Evolutionary conservation across 106 monocot genomes (phyloP), one percentile per base, ranked within the genome.

Genomic region (Platanthera guangdongensis): DNA sequence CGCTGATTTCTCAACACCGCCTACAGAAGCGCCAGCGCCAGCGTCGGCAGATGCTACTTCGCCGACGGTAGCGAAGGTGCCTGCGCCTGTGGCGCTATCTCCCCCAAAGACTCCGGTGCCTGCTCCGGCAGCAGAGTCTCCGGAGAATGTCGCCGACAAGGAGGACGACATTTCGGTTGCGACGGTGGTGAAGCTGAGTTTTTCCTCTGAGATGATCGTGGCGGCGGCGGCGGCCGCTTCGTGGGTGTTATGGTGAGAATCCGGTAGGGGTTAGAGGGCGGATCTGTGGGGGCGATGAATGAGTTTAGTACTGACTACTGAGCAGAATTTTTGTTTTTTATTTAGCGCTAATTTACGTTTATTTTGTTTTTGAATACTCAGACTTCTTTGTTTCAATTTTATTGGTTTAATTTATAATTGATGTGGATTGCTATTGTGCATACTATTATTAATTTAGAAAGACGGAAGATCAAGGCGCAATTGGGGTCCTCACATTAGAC

Each of bases 141-240:
- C 84, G 74, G n/a, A 95, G 83, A 70, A 92, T 87, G 60, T 92
- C 85, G 54, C 97, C 91, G 53, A 49, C 70, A 52, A 82, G 51
- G 50, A 73, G 49, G 19, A 93, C 93, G 8, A 81, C 46, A 48
- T 90, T 6, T 70, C 70, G 47, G 5, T 5, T 15, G 70, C 47
- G 25, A 16, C 6, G 16, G 70, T 48, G n/a, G 70, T 6, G 8
- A 48, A 18, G 70, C 16, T 48, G 14, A 18, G 4, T 70, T 70
- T 13, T 7, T n/a, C 10, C 5, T 70, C 4, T 46, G 6, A 3
- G 12, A 16, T 8, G 47, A n/a, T 18, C 14, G 47, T 15, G 47
- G 70, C 7, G 70, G 70, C 16, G 70, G 70, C 16, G 30, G 70
- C n/a, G n/a, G 70, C 70, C 53, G 53, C 53, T 53, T 53, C 53